These are phyloP conservation scores for Saccharum officinarum DNA, from an alignment of 176 grass and related monocot genomes.

Conservation along the genomic window DNA sequence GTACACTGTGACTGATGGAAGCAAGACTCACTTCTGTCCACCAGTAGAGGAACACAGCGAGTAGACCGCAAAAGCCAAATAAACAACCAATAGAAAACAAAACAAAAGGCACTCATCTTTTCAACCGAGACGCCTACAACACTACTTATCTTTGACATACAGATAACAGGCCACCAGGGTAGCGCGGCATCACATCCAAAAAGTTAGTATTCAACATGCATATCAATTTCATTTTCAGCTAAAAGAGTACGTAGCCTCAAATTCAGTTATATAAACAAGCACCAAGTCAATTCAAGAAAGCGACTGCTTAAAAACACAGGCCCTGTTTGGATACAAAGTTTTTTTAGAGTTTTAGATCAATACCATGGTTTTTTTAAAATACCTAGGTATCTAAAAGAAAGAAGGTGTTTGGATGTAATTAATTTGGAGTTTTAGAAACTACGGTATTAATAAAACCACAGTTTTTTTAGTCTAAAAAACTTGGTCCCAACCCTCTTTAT, in stretches of 20 bases:
- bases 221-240: constrained; percentile 9
- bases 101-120: neutral
- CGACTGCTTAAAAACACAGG: neutral
- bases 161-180: neutral
- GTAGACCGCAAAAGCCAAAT: constrained; percentile 21
- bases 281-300: neutral
- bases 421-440: no score
- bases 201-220: neutral
- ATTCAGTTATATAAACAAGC: neutral
- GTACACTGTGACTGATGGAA: constrained; percentile 19
- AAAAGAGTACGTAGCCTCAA: neutral
- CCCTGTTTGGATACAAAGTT: no score
- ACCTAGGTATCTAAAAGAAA: no score
- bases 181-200: constrained; percentile 9
- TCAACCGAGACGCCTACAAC: neutral
- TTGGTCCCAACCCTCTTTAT: no score
- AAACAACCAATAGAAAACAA: neutral
- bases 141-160: constrained; percentile 15
- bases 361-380: no score
- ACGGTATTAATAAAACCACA: no score
- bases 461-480: no score
- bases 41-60: constrained; percentile 24
- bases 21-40: constrained; percentile 10
- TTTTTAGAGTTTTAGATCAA: no score
- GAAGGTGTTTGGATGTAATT: no score